Evolutionary conservation across 768 basidiomycete species (phyloP).

Genomic region (Galerina sulciceps): DNA sequence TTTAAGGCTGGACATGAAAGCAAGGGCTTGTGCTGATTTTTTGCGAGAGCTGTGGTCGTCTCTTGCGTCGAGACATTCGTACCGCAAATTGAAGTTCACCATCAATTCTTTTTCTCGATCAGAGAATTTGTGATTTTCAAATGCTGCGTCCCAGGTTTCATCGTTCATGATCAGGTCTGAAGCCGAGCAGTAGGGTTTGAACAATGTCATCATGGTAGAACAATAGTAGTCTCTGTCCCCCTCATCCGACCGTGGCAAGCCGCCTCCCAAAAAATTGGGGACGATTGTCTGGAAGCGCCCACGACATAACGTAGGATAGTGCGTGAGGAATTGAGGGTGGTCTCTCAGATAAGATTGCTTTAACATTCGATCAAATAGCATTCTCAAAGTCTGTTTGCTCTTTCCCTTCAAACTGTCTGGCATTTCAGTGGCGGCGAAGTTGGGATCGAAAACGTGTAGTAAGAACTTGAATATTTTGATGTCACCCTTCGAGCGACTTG

Average conservation of each 20-base stretch:
- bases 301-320: neutral
- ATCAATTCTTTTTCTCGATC: neutral
- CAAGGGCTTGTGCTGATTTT: neutral
- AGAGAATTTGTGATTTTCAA: conserved; percentile 20
- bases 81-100: neutral
- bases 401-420: neutral
- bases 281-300: neutral
- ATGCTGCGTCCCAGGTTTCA: conserved; percentile 26
- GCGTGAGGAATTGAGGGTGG: neutral
- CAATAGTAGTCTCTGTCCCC: neutral
- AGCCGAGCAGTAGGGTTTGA: conserved; percentile 21
- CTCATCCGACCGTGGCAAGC: neutral
- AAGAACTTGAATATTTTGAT: neutral
- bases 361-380: neutral
- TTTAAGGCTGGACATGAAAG: neutral
- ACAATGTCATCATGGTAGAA: neutral
- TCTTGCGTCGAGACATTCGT: neutral
- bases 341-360: conserved; percentile 15
- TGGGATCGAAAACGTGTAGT: neutral
- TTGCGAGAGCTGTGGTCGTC: neutral
- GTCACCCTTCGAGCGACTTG: neutral
- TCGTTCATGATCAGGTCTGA: conserved; percentile 19
- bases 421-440: neutral
- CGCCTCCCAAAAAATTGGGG: neutral
- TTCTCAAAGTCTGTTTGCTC: too few relatives aligned